Conservation (phyloP, 2,329 filamentous ascomycete species). For the Shiraia sp. region DNA sequence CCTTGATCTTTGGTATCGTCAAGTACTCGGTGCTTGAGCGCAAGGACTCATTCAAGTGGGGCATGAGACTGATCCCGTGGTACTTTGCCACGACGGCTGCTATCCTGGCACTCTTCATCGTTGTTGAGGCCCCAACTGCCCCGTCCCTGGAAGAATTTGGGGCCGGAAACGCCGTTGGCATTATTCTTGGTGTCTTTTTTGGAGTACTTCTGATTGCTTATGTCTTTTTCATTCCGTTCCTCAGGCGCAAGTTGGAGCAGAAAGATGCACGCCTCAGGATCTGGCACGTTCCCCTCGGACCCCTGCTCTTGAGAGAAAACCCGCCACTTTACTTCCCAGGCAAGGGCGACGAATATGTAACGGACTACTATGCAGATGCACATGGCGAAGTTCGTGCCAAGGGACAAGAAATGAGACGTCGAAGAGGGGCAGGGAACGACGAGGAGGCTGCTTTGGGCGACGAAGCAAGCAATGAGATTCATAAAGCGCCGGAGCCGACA, state of each 20-base stretch:
- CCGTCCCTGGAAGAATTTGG: slow-evolving; percentile 35
- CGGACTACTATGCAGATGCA: slow-evolving; percentile 46
- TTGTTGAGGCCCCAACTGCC: slow-evolving; percentile 51
- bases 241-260: slow-evolving; percentile 30
- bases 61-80: slow-evolving; percentile 53
- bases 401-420: slow-evolving; percentile 13
- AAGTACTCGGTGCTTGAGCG: slow-evolving; percentile 57
- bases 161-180: slow-evolving; percentile 32
- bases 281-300: slow-evolving; percentile 41
- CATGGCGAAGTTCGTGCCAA: slow-evolving; percentile 29
- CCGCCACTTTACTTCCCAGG: slow-evolving; percentile 48
- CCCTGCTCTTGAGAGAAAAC: slow-evolving; percentile 45
- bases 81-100: slow-evolving; percentile 55
- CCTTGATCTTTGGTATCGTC: slow-evolving; percentile 54
- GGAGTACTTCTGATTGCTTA: slow-evolving; percentile 26
- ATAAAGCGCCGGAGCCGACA: slow-evolving; percentile 6
- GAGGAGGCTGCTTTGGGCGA: slow-evolving; percentile 6
- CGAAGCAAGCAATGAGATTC: slow-evolving; percentile 6
- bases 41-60: slow-evolving; percentile 54
- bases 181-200: slow-evolving; percentile 32
- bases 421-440: slow-evolving; percentile 6
- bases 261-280: slow-evolving; percentile 30
- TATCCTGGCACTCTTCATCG: slow-evolving; percentile 62
- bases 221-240: slow-evolving; percentile 34
- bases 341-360: slow-evolving; percentile 43